Conservation (phyloP, 2,329 filamentous ascomycete genomes). For the Alternaria gansuensis region DNA sequence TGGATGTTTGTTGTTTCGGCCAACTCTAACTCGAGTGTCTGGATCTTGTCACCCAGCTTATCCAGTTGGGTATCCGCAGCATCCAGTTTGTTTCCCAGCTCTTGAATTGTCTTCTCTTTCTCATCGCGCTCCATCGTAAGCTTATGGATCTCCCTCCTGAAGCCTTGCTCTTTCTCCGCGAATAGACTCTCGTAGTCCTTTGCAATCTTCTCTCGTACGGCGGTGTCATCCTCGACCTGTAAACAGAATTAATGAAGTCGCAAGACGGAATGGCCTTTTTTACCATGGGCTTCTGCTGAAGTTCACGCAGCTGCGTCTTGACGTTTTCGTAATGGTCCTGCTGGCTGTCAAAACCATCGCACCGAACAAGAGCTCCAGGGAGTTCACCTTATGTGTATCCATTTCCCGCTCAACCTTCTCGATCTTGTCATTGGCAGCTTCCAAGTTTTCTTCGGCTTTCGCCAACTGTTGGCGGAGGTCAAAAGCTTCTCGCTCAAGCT, state of each 20-base stretch:
- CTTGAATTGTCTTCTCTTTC: constrained; percentile 18
- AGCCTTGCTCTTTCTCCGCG: constrained; percentile 24
- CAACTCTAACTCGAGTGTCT: constrained; percentile 7
- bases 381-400: constrained; percentile 12
- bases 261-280: background rate
- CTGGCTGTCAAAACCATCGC: background rate
- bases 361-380: background rate
- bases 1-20: constrained; percentile 22
- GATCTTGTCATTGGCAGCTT: constrained; percentile 6
- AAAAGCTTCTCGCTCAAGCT: constrained; percentile 19
- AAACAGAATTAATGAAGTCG: constrained; percentile 1
- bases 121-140: constrained; percentile 26
- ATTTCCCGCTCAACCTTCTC: constrained; percentile 18
- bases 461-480: constrained; percentile 27
- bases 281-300: constrained; percentile 13
- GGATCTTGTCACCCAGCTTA: constrained; percentile 13
- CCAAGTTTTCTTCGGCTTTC: constrained; percentile 22
- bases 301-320: constrained; percentile 9
- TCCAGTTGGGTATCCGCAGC: constrained; percentile 18
- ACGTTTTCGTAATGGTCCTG: constrained; percentile 1
- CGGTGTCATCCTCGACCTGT: constrained; percentile 4
- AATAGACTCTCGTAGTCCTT: constrained; percentile 19
- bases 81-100: constrained; percentile 17
- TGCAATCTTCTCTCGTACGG: constrained; percentile 14
- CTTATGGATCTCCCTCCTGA: constrained; percentile 27